phyloP scores from a whole-genome alignment of 2,329 filamentous ascomycete genomes.

The Alternaria sp. region DNA sequence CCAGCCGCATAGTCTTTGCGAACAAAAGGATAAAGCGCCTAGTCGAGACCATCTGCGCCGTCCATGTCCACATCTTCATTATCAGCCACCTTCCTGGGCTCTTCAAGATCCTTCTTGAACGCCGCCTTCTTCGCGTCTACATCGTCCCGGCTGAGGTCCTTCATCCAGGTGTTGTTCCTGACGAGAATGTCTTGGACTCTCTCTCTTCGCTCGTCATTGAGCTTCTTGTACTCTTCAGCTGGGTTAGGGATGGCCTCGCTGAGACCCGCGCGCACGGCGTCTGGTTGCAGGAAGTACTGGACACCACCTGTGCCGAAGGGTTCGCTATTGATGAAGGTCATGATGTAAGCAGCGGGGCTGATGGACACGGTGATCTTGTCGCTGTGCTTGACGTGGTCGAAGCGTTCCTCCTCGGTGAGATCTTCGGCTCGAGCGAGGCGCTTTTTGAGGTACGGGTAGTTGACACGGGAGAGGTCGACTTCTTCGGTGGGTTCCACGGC shows the following conservation, averaged over 20 bases:
- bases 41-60: slow-evolving; percentile 23
- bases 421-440: slow-evolving; percentile 46
- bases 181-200: slow-evolving; percentile 52
- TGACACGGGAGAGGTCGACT: slow-evolving; percentile 43
- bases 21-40: neutral
- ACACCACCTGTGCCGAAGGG: slow-evolving; percentile 39
- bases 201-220: slow-evolving; percentile 40
- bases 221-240: slow-evolving; percentile 38
- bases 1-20: neutral
- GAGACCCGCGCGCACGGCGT: slow-evolving; percentile 43
- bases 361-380: slow-evolving; percentile 56
- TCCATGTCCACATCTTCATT: slow-evolving; percentile 45
- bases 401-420: slow-evolving; percentile 37
- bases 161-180: slow-evolving; percentile 56
- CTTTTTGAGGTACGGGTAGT: slow-evolving; percentile 52
- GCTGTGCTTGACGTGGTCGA: slow-evolving; percentile 39
- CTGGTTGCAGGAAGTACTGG: slow-evolving; percentile 51
- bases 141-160: slow-evolving; percentile 53
- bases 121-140: slow-evolving; percentile 52
- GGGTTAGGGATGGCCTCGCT: slow-evolving; percentile 44
- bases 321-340: slow-evolving; percentile 52
- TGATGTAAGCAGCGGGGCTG: slow-evolving; percentile 51
- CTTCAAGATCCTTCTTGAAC: slow-evolving; percentile 42
- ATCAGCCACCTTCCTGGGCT: slow-evolving; percentile 22
- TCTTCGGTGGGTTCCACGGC: slow-evolving; percentile 79